Evolutionary conservation across 371 early-diverging fungal genomes (phyloP), one percentile per base, ranked within the genome.

Genomic region (Spiromyces aspiralis): DNA sequence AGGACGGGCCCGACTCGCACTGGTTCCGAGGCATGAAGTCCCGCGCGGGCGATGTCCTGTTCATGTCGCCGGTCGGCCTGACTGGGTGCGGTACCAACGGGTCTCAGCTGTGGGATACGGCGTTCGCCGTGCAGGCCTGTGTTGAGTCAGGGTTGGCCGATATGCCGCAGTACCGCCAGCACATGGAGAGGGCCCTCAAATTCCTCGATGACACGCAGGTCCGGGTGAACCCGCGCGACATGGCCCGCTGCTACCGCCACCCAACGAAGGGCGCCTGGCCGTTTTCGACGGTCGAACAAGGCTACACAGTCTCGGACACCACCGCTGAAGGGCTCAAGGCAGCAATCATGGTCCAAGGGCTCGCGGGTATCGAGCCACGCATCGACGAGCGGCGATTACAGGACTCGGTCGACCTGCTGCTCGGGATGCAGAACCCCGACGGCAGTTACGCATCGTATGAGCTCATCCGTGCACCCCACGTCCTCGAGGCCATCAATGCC

Each of bases 11-110:
- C n/a, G 86, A 87, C 48, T 86, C 86, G 12, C 62, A 70, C 35
- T 73, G 78, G 45, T 95, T 93, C 74, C 64, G 72, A 45, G 68
- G 75, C 51, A 90, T 94, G 70, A 72, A 77, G 13, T 68, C 69
- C 25, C 77, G 86, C 27, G 71, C 81, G 45, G 63, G 70, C 24
- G 96, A 95, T 56, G 90, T 85, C 55, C 66, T 95, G 76, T 94
- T 92, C 84, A 75, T 92, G 76, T 79, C 86, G 23, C 61, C 70
- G 24, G 86, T 85, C 54, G 98, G 98, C 10, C 83, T 97, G 85
- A 84, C 88, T 73, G 86, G 88, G 78, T 85, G 86, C 62, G 95
- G 96, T n/a, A 97, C 96, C 23, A 94, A 95, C 55, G 98, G 98
- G 3, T 86, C 86, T 43, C 98, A 97, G 66, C 73, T 95, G 23